These are phyloP conservation scores for Singerocomus inundabilis DNA, from an alignment of 1,284 basidiomycete genomes.

Conservation along the genomic window DNA sequence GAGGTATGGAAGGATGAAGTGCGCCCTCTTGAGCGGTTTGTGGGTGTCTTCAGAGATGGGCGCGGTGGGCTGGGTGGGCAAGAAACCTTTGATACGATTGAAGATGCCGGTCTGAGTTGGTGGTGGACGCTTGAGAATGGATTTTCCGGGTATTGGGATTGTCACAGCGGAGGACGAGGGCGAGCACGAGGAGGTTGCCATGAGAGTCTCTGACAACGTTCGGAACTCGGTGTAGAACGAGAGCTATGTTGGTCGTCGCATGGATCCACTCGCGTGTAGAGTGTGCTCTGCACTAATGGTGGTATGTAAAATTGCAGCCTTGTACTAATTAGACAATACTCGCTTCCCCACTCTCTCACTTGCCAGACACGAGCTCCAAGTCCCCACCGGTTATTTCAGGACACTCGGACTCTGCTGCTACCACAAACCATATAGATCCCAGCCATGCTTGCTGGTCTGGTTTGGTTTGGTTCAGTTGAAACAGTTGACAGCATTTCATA, in stretches of 20 bases:
- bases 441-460: no score
- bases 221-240: background rate
- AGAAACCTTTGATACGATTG: slow-evolving; percentile 56
- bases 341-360: no score
- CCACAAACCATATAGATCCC: no score
- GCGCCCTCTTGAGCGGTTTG: slow-evolving; percentile 74
- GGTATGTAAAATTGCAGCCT: background rate
- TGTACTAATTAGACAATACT: background rate
- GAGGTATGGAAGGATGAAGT: slow-evolving; percentile 82
- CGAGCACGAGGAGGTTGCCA: slow-evolving; percentile 39
- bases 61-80: slow-evolving; percentile 29
- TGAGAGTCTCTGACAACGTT: slow-evolving; percentile 1
- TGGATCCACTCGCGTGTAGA: background rate
- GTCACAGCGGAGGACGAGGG: slow-evolving; percentile 76
- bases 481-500: no score
- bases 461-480: no score
- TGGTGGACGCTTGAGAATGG: slow-evolving; percentile 75
- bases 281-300: background rate
- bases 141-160: slow-evolving; percentile 72
- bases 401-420: no score
- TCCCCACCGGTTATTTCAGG: no score
- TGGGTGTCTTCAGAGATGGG: slow-evolving; percentile 34
- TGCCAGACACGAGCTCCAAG: no score
- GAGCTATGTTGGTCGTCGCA: background rate
- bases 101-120: slow-evolving; percentile 67